Evolutionary conservation across 495 filamentous ascomycete genomes (phyloP).

Genomic region (Tuber borchii): DNA sequence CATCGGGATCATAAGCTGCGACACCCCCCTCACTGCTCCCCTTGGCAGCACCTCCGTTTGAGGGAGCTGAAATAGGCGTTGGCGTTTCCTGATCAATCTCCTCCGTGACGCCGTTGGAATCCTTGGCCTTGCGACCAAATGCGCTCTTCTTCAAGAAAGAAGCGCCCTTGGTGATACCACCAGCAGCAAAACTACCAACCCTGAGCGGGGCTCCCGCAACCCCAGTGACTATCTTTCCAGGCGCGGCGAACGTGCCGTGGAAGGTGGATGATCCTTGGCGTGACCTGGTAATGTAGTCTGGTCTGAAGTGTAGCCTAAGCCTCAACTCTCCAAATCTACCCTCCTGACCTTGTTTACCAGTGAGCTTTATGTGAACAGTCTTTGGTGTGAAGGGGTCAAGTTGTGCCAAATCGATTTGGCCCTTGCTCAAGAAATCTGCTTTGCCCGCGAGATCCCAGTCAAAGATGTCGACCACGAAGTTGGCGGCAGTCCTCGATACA

Average conservation of each 20-base stretch:
- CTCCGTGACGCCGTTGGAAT: constrained; percentile 38
- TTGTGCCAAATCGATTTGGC: constrained; percentile 68
- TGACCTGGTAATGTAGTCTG: constrained; percentile 80
- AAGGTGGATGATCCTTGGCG: constrained; percentile 90
- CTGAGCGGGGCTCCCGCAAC: constrained; percentile 82
- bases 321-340: constrained; percentile 82
- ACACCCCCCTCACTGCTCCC: constrained; percentile 2
- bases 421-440: constrained; percentile 72
- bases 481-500: constrained; percentile 73
- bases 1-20: constrained; percentile 21
- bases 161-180: constrained; percentile 77
- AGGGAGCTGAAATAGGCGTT: constrained; percentile 2
- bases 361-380: constrained; percentile 65
- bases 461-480: constrained; percentile 76
- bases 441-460: constrained; percentile 93
- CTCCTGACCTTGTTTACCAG: constrained; percentile 83
- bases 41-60: constrained; percentile 19
- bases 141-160: constrained; percentile 66
- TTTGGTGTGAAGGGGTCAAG: constrained; percentile 78
- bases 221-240: constrained; percentile 80
- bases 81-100: constrained; percentile 25
- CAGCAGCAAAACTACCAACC: constrained; percentile 67
- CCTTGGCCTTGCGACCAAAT: constrained; percentile 64
- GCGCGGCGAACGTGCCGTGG: constrained; percentile 79
- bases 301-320: constrained; percentile 84